Conservation (phyloP, 352 stramenopile genomes). For the Phytopythium oedochilum region DNA sequence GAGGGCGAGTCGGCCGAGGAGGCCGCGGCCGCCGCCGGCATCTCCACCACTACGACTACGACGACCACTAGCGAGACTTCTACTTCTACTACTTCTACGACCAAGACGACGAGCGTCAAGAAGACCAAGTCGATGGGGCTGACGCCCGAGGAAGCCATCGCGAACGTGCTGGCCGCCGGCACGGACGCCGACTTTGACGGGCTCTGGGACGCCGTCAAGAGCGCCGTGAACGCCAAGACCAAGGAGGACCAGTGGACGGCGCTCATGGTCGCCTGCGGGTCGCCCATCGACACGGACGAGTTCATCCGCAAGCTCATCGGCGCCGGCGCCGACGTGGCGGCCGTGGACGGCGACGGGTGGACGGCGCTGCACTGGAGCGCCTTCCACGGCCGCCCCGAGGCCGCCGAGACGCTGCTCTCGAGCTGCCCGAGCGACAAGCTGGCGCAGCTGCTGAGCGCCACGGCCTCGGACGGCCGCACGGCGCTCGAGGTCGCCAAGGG, state of each 20-base stretch:
- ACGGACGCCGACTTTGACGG: slow-evolving; percentile 71
- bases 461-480: slow-evolving; percentile 56
- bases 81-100: slow-evolving; percentile 3
- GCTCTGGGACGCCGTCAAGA: slow-evolving; percentile 57
- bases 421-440: slow-evolving; percentile 27
- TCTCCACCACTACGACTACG: slow-evolving; percentile 3
- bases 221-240: slow-evolving; percentile 59
- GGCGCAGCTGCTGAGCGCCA: slow-evolving; percentile 40
- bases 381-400: slow-evolving; percentile 73
- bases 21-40: slow-evolving; percentile 24
- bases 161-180: slow-evolving; percentile 48
- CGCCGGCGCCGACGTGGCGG: slow-evolving; percentile 51
- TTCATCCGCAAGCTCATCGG: slow-evolving; percentile 65
- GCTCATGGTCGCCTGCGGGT: slow-evolving; percentile 80
- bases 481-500: slow-evolving; percentile 60
- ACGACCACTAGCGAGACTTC: slow-evolving; percentile 4
- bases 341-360: slow-evolving; percentile 74
- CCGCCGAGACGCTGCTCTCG: slow-evolving; percentile 54
- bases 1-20: slow-evolving; percentile 70
- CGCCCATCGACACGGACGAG: slow-evolving; percentile 74
- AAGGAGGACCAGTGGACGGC: slow-evolving; percentile 76
- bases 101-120: slow-evolving; percentile 19
- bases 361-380: slow-evolving; percentile 81
- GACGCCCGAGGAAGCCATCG: slow-evolving; percentile 53
- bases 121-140: slow-evolving; percentile 18